phyloP scores from a whole-genome alignment of 768 basidiomycete genomes.

The Russula ochroleuca region DNA sequence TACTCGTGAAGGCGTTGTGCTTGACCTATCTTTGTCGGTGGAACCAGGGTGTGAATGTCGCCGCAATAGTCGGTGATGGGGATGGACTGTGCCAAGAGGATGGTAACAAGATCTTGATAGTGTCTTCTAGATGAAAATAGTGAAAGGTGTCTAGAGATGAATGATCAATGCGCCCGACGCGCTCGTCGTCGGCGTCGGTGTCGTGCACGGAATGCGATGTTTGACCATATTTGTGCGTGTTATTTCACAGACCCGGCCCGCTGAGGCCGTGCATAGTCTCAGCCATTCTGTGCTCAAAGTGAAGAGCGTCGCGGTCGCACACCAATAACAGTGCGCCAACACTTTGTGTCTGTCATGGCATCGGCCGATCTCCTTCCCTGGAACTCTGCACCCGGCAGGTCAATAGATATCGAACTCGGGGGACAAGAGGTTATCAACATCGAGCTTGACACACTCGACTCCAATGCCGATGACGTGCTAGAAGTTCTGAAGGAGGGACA shows the following conservation, averaged over 20 bases:
- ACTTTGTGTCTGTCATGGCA: constrained; percentile 1
- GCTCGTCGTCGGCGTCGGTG: constrained; percentile 28
- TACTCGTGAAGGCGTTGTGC: constrained; percentile 1
- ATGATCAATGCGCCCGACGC: constrained; percentile 26
- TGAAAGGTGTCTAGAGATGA: constrained; percentile 6
- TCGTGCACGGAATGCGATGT: constrained; percentile 21
- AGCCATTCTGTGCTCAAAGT: background rate
- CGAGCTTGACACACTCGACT: constrained; percentile 82
- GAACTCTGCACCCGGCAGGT: constrained; percentile 29
- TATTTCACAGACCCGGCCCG: constrained; percentile 16
- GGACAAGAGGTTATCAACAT: constrained; percentile 85
- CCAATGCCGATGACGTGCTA: constrained; percentile 68
- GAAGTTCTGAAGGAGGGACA: constrained; percentile 68
- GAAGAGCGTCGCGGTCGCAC: background rate
- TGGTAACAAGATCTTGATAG: background rate
- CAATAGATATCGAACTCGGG: constrained; percentile 74
- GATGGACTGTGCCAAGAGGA: background rate
- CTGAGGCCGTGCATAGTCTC: background rate
- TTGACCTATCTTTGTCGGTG: constrained; percentile 11
- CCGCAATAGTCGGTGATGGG: background rate
- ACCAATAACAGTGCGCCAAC: background rate
- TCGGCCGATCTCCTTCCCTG: constrained; percentile 23
- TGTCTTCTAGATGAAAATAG: background rate
- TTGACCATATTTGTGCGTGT: constrained; percentile 26
- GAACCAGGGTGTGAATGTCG: background rate